These are phyloP conservation scores for Fusarium metavorans DNA, from an alignment of 2,329 filamentous ascomycete species.

Conservation along the genomic window DNA sequence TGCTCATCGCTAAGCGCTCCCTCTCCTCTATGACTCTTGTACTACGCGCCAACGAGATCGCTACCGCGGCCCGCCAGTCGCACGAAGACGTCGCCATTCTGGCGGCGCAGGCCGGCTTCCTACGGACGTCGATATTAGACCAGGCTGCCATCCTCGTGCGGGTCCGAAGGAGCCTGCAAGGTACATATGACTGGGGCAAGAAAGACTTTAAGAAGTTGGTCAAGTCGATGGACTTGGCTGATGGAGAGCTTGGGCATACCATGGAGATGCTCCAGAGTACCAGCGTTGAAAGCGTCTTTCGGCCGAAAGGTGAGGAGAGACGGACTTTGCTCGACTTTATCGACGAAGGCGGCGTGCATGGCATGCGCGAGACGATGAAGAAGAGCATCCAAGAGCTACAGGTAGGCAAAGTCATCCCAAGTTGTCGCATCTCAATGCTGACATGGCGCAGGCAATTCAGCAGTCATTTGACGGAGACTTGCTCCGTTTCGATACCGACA, in stretches of 20 bases:
- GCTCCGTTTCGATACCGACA: constrained; percentile 78
- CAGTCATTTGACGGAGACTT: constrained; percentile 82
- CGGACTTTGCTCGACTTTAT: constrained; percentile 81
- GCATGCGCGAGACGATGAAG: constrained; percentile 74
- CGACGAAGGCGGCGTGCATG: constrained; percentile 76
- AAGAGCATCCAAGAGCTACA: constrained; percentile 78
- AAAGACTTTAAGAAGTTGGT: constrained; percentile 72
- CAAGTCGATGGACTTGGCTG: constrained; percentile 73
- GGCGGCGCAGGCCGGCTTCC: constrained; percentile 75
- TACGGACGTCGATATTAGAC: constrained; percentile 71
- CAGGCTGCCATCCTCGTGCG: constrained; percentile 65
- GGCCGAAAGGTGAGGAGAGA: constrained; percentile 67
- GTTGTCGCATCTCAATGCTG: not conserved
- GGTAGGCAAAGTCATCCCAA: constrained; percentile 52
- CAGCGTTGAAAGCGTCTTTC: constrained; percentile 72
- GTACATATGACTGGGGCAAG: constrained; percentile 69
- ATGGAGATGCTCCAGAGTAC: constrained; percentile 74
- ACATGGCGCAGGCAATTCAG: constrained; percentile 65
- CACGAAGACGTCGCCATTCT: constrained; percentile 84
- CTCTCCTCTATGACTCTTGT: constrained; percentile 86
- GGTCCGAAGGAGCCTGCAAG: constrained; percentile 63
- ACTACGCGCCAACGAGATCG: constrained; percentile 87
- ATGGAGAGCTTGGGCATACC: constrained; percentile 73
- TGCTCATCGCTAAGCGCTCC: constrained; percentile 88
- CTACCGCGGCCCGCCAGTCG: constrained; percentile 78